A percentile compares a stretch with the other conserved stretches of the same genome.
These are phyloP conservation scores for Phyllachora maydis DNA, from an alignment of 2,329 filamentous ascomycete genomes.

Conservation along the genomic window DNA sequence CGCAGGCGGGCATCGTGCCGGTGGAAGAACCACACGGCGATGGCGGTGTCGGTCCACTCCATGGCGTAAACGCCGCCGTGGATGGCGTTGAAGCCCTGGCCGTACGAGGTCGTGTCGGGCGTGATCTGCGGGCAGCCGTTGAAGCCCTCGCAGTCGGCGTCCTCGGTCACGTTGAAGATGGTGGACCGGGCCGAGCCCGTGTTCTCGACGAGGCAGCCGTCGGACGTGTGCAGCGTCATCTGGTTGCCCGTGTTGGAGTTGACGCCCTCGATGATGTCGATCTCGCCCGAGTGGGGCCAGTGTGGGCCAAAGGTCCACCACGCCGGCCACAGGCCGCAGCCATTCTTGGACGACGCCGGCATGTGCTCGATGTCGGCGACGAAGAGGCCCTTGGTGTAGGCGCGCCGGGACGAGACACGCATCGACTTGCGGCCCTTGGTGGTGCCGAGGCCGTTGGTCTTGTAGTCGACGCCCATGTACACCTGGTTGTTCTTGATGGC, in stretches of 20 bases:
- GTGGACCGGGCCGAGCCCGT: conserved; percentile 22
- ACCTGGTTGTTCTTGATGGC: conserved; percentile 31
- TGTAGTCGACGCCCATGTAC: conserved; percentile 50
- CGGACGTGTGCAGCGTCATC: conserved; percentile 47
- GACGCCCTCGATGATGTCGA: conserved; percentile 66
- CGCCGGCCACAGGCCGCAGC: conserved; percentile 58
- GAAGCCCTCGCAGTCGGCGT: conserved; percentile 12
- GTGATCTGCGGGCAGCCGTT: conserved; percentile 37
- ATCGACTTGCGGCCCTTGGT: conserved; percentile 45
- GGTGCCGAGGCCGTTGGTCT: conserved; percentile 26
- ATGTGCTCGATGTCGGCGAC: conserved; percentile 57
- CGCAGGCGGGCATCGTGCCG: too few relatives aligned
- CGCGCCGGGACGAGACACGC: conserved; percentile 43
- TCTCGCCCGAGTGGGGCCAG: conserved; percentile 54
- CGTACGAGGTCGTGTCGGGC: conserved; percentile 3
- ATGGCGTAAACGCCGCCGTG: background rate
- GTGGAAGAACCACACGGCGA: background rate
- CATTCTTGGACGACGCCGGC: conserved; percentile 31
- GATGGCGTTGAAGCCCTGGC: background rate
- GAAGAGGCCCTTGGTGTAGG: conserved; percentile 50
- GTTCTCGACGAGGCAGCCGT: conserved; percentile 35
- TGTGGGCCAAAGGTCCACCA: conserved; percentile 47
- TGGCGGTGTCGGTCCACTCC: background rate
- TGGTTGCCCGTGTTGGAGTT: conserved; percentile 37
- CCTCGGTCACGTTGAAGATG: conserved; percentile 18